Evolutionary conservation across 805 yeast species (phyloP).

Genomic region (Saturnispora saitoi): DNA sequence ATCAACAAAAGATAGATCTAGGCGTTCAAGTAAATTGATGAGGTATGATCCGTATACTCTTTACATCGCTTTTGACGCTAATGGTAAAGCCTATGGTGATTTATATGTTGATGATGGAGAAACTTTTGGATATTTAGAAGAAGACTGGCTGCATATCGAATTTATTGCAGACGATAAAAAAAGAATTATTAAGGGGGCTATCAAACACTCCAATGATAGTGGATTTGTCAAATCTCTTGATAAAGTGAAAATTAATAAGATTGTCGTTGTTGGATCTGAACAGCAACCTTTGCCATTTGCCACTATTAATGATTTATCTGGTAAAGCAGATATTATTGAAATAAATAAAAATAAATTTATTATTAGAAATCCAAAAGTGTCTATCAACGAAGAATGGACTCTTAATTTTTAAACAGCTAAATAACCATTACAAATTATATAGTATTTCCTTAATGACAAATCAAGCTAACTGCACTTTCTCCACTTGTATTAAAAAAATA

Average conservation of each 20-base stretch:
- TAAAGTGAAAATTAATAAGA: conserved; percentile 43
- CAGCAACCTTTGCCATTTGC: not conserved
- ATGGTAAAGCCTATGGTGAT: conserved; percentile 39
- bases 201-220: conserved; percentile 18
- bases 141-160: conserved; percentile 39
- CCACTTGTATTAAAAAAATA: conserved; percentile 22
- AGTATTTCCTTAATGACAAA: conserved; percentile 21
- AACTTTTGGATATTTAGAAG: conserved; percentile 46
- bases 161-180: conserved; percentile 32
- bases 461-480: conserved; percentile 15
- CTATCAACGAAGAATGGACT: conserved; percentile 40
- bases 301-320: conserved; percentile 6
- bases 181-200: conserved; percentile 25
- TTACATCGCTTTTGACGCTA: conserved; percentile 44
- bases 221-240: conserved; percentile 22
- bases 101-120: conserved; percentile 84
- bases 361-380: conserved; percentile 45
- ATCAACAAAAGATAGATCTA: conserved; percentile 58
- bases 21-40: conserved; percentile 77
- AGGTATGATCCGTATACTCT: conserved; percentile 72
- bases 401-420: conserved; percentile 12
- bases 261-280: conserved; percentile 38
- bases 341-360: conserved; percentile 24
- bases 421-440: not conserved
- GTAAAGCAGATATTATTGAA: not conserved